These are phyloP conservation scores for Oryza meridionalis DNA, from an alignment of 176 grass and related monocot genomes.

Conservation along the genomic window DNA sequence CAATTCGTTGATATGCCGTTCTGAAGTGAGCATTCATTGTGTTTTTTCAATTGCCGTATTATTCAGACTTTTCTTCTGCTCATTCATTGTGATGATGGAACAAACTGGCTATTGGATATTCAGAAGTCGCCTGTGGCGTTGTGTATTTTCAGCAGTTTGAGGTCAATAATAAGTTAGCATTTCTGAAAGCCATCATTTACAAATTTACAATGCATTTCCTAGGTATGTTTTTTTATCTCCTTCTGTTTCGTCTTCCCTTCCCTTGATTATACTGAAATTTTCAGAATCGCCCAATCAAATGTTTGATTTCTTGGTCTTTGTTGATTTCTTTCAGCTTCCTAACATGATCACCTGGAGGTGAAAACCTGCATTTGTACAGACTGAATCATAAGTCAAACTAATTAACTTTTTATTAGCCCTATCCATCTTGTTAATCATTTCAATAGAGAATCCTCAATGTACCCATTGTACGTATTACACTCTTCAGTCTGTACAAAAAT, in stretches of 20 bases:
- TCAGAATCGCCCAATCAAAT: neutral
- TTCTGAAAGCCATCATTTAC: neutral
- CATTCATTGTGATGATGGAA: too few species aligned
- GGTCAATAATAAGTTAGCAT: neutral
- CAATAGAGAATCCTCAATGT: slow-evolving; percentile 24
- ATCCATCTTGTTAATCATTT: slow-evolving; percentile 39
- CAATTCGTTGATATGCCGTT: neutral
- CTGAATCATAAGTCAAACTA: neutral
- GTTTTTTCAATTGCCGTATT: neutral
- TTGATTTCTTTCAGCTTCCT: neutral
- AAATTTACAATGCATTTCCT: neutral
- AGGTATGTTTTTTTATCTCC: neutral
- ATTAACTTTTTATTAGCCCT: slow-evolving; percentile 12
- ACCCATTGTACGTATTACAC: slow-evolving; percentile 38
- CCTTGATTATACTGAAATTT: neutral
- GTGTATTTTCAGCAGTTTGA: neutral
- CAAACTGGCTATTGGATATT: neutral
- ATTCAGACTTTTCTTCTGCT: too few species aligned
- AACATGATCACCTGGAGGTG: neutral
- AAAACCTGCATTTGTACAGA: slow-evolving; percentile 4
- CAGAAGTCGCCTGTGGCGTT: neutral
- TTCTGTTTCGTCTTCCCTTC: slow-evolving; percentile 13
- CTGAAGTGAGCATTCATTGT: neutral
- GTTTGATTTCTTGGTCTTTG: neutral
- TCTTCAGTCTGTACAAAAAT: slow-evolving; percentile 61